phyloP scores from a whole-genome alignment of 1,139 yeast species.

The Candida frijolesensis region DNA sequence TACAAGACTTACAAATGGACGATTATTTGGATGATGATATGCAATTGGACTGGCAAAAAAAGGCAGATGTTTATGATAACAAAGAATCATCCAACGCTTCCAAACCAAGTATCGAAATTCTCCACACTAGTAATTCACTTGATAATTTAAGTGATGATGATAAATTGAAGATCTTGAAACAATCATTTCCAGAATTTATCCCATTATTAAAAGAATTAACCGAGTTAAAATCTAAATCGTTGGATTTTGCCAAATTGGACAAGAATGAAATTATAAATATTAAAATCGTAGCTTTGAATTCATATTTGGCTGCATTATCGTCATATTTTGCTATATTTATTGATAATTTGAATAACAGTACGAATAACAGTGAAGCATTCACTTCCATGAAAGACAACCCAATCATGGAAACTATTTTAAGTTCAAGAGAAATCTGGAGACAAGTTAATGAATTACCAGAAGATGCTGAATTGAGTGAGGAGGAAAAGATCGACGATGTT shows the following conservation, averaged over 20 bases:
- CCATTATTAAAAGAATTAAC: conserved; percentile 73
- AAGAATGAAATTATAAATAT: conserved; percentile 42
- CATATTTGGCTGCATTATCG: conserved; percentile 74
- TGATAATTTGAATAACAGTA: conserved; percentile 42
- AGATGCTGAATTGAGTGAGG: conserved; percentile 9
- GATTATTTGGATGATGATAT: conserved; percentile 86
- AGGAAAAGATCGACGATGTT: conserved; percentile 15
- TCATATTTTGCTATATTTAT: conserved; percentile 75
- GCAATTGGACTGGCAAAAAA: conserved; percentile 66
- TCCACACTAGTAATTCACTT: conserved; percentile 33
- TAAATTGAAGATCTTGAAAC: conserved; percentile 50
- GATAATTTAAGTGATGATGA: conserved; percentile 43
- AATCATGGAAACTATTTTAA: conserved; percentile 82
- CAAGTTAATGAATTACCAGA: conserved; percentile 59
- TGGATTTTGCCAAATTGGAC: conserved; percentile 24
- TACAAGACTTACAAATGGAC: conserved; percentile 75
- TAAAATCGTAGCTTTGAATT: conserved; percentile 68
- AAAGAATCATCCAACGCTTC: conserved; percentile 12
- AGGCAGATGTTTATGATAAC: conserved; percentile 33
- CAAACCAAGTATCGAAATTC: conserved; percentile 20
- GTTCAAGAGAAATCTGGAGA: conserved; percentile 88
- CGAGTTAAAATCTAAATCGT: conserved; percentile 46
- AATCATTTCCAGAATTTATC: conserved; percentile 80
- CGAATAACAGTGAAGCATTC: conserved; percentile 51
- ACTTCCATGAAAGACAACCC: conserved; percentile 78